A percentile compares a stretch with the other conserved stretches of the same genome.
These are phyloP conservation scores for Actinidia polygama DNA, from an alignment of 179 eudicot genomes.

Conservation along the genomic window DNA sequence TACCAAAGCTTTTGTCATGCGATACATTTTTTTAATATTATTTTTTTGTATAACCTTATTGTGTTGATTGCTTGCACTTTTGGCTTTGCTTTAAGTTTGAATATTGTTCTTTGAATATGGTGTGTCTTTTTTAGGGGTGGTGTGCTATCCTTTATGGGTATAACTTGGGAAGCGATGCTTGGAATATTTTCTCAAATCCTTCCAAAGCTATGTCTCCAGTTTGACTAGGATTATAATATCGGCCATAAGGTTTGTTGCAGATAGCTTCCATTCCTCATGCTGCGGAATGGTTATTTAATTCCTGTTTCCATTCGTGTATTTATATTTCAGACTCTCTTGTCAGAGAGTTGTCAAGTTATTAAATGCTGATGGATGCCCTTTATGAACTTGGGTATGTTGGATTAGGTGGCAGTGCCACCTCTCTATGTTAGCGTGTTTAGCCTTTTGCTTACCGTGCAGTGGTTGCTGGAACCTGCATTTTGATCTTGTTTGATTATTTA, in stretches of 20 bases:
- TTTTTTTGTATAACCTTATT: background rate
- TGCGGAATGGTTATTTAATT: background rate
- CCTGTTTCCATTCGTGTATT: background rate
- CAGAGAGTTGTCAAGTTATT: background rate
- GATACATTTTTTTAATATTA: background rate
- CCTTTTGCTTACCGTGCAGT: background rate
- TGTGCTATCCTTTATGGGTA: too few relatives aligned
- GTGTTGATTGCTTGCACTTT: too few relatives aligned
- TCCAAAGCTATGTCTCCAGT: background rate
- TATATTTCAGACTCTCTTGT: background rate
- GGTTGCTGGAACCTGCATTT: background rate
- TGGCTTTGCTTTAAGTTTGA: too few relatives aligned
- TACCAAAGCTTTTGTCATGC: background rate
- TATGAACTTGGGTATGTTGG: background rate
- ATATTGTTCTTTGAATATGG: too few relatives aligned
- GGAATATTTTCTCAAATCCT: background rate
- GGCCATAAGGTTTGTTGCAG: background rate
- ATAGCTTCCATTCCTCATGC: background rate
- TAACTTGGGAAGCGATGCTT: too few relatives aligned
- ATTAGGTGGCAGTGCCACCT: background rate
- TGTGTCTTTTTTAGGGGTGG: too few relatives aligned
- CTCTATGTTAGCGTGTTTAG: background rate
- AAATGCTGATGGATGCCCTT: background rate
- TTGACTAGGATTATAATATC: background rate
- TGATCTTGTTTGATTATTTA: background rate